Evolutionary conservation across 176 grass and related monocot species (phyloP), one percentile per base, ranked within the genome.

Genomic region (Oryza officinalis): DNA sequence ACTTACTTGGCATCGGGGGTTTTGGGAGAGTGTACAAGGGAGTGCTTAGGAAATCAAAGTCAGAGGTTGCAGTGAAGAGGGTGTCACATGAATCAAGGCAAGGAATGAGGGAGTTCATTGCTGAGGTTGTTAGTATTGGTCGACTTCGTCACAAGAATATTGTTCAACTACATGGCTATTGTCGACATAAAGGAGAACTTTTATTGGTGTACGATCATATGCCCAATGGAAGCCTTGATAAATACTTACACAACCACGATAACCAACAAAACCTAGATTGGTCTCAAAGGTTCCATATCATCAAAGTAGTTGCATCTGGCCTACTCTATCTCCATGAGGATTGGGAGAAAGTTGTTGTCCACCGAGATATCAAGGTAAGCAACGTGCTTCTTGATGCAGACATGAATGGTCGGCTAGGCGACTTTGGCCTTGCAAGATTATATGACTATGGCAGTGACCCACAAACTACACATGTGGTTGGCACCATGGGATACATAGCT

Each of bases 11-110:
- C 7, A 15, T 60, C 4, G 74, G 74, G 30, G 74, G 74, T 0
- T 85, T 85, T 38, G 74, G 74, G 7, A 78, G 27, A 27, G 83
- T 85, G 1, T 85, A 78, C 45, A 85, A 70, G 74, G 83, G 74
- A 5, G 83, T 78, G 4, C 74, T 85, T 13, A 35, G 1, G 0
- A 46, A 7, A 28, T 85, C 74, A 0, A 77, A 69, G 8, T 60
- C 12, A 0, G 83, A 61, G 35, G 74, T 85, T 9, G 74, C 83
- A 0, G 64, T 84, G 2, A 85, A 85, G 47, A 69, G 50, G 26
- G 65, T 78, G 25, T 78, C 83, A 3, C 83, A 85, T 22, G 49
- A 85, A 2, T 78, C 65, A 0, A 70, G 44, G 17, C 74, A 85
- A 6, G 83, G 83, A 17, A 69, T 78, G 0, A 85, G 0, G 20